Conservation (phyloP, 2,329 filamentous ascomycete species). For the Phaeosphaeria sp. region DNA sequence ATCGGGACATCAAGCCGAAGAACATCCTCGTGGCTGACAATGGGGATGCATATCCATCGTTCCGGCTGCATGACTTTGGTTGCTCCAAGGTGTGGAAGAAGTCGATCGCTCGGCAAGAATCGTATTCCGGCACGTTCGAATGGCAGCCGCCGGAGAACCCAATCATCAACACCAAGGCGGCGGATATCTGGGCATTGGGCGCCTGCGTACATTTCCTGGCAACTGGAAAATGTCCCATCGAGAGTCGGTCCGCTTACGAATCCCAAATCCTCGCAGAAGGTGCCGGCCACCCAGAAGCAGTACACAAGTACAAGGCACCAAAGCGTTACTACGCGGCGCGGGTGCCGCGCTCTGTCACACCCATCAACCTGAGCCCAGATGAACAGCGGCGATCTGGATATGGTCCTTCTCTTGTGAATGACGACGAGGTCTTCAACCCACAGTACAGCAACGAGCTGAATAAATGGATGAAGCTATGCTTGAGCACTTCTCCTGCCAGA, state of each 20-base stretch:
- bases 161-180: conserved; percentile 29
- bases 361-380: conserved; percentile 28
- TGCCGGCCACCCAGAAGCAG: conserved; percentile 1
- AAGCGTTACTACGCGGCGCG: conserved; percentile 23
- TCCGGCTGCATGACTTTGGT: conserved; percentile 37
- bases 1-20: conserved; percentile 39
- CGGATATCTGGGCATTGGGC: conserved; percentile 43
- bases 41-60: conserved; percentile 32
- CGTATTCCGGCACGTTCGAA: conserved; percentile 24
- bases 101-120: not conserved
- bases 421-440: conserved; percentile 5
- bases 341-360: conserved; percentile 24
- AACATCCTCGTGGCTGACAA: conserved; percentile 34
- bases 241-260: conserved; percentile 6
- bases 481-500: conserved; percentile 8
- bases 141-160: conserved; percentile 43
- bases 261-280: not conserved
- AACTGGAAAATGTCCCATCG: conserved; percentile 22
- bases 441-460: conserved; percentile 36
- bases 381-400: conserved; percentile 15
- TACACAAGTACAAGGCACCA: conserved; percentile 3
- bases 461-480: conserved; percentile 31
- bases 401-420: not conserved
- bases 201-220: conserved; percentile 41
- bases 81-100: conserved; percentile 11